Evolutionary conservation across 1,284 basidiomycete genomes (phyloP).

Genomic region (Sutorius eximius): DNA sequence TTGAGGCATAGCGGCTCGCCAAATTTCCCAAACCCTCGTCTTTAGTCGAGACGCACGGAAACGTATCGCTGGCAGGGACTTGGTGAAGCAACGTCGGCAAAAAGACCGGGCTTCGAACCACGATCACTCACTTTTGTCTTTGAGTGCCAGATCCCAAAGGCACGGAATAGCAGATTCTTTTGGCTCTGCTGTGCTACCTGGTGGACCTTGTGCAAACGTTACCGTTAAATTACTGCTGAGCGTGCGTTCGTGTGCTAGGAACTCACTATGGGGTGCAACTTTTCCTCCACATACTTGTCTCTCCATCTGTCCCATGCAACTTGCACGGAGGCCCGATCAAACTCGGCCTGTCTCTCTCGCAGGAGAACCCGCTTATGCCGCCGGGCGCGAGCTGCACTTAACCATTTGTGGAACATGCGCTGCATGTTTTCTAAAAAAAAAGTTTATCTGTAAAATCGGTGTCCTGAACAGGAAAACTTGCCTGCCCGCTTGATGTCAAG

Average conservation of each 20-base stretch:
- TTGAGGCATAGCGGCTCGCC: conserved; percentile 68
- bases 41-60: conserved; percentile 66
- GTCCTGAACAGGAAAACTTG: conserved; percentile 24
- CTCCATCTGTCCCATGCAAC: conserved; percentile 76
- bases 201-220: conserved; percentile 50
- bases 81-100: conserved; percentile 14
- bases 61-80: conserved; percentile 75
- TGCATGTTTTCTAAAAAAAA: conserved; percentile 56
- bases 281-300: conserved; percentile 62
- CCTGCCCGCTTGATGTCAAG: conserved; percentile 76
- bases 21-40: conserved; percentile 58
- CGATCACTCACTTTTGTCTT: conserved; percentile 59
- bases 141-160: conserved; percentile 71
- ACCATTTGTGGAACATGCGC: conserved; percentile 70
- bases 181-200: conserved; percentile 57
- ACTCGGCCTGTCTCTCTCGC: conserved; percentile 61
- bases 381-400: conserved; percentile 54
- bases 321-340: conserved; percentile 49
- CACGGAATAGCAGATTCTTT: conserved; percentile 58
- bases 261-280: conserved; percentile 63
- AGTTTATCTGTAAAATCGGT: conserved; percentile 4
- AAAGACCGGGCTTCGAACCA: conserved; percentile 6
- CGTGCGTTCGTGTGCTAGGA: background rate
- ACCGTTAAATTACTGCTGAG: conserved; percentile 6
- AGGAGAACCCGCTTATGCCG: conserved; percentile 58